A percentile compares a stretch with the other conserved stretches of the same genome.
Evolutionary conservation across 768 basidiomycete genomes (phyloP).

Genomic region (Mycena leptocephala): DNA sequence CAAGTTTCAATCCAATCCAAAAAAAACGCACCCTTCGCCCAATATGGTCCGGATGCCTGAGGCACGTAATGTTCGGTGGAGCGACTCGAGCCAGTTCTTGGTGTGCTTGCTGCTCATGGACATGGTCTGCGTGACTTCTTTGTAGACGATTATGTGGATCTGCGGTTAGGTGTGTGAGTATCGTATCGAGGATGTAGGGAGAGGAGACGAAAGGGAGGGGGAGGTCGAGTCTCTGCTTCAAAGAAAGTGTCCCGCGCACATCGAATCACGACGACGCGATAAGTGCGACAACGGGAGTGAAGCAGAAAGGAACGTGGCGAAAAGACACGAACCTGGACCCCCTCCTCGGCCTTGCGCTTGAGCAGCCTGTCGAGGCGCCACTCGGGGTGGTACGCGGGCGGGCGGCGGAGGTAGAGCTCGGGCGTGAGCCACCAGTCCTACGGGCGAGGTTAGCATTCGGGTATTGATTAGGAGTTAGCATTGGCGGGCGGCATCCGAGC

Average conservation of each 20-base stretch:
- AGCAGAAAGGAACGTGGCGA: no score
- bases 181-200: no score
- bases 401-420: constrained; percentile 94
- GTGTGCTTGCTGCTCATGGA: constrained; percentile 90
- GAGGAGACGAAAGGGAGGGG: no score
- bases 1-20: no score
- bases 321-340: constrained; percentile 89
- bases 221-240: no score
- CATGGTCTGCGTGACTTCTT: constrained; percentile 97
- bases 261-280: no score
- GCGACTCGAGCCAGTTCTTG: constrained; percentile 85
- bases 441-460: not conserved
- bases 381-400: constrained; percentile 87
- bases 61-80: constrained; percentile 91
- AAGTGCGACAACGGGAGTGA: no score
- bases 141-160: constrained; percentile 95
- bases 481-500: not conserved
- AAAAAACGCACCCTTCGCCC: constrained; percentile 75
- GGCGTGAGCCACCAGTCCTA: constrained; percentile 97
- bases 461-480: not conserved
- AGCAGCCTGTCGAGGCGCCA: constrained; percentile 92
- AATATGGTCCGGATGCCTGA: constrained; percentile 94
- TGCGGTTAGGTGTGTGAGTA: no score
- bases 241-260: no score
- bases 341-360: constrained; percentile 91